Percentiles rank a stretch among this genome's conserved stretches.
phyloP scores from a whole-genome alignment of 2,329 filamentous ascomycete genomes.

The Chalara sp. region DNA sequence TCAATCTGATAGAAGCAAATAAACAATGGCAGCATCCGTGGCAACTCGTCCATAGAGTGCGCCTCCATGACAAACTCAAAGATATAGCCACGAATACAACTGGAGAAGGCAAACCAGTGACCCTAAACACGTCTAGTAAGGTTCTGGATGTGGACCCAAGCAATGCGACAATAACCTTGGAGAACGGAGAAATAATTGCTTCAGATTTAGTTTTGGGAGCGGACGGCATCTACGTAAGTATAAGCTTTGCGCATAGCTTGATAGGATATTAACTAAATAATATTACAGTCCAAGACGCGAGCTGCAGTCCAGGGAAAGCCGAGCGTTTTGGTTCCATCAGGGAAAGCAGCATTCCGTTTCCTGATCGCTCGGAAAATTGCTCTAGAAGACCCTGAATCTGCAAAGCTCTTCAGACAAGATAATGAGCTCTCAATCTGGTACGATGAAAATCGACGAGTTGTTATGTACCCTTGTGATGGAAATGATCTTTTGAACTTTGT shows the following conservation, averaged over 20 bases:
- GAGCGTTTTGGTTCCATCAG: constrained; percentile 6
- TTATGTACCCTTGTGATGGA: constrained; percentile 41
- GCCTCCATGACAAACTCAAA: constrained; percentile 46
- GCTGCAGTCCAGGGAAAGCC: not conserved
- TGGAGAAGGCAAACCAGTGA: constrained; percentile 29
- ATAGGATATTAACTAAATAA: too few relatives aligned
- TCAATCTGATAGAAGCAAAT: constrained; percentile 26
- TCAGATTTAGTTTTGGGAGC: constrained; percentile 47
- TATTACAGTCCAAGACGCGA: not conserved
- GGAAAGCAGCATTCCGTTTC: constrained; percentile 18
- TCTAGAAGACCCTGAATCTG: constrained; percentile 29
- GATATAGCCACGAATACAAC: constrained; percentile 32
- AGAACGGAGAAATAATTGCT: constrained; percentile 34
- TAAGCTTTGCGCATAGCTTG: too few relatives aligned
- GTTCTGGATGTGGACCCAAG: constrained; percentile 36
- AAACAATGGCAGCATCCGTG: constrained; percentile 44
- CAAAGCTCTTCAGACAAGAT: constrained; percentile 23
- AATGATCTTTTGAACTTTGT: constrained; percentile 42
- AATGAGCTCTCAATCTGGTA: constrained; percentile 34
- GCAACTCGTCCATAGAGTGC: constrained; percentile 45
- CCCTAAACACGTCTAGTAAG: constrained; percentile 33
- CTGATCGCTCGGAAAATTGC: constrained; percentile 16
- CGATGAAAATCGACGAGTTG: constrained; percentile 34
- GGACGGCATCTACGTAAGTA: constrained; percentile 37
- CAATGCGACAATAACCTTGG: constrained; percentile 35